Conservation (phyloP, 495 filamentous ascomycete genomes). For the Pseudevernia furfuracea region DNA sequence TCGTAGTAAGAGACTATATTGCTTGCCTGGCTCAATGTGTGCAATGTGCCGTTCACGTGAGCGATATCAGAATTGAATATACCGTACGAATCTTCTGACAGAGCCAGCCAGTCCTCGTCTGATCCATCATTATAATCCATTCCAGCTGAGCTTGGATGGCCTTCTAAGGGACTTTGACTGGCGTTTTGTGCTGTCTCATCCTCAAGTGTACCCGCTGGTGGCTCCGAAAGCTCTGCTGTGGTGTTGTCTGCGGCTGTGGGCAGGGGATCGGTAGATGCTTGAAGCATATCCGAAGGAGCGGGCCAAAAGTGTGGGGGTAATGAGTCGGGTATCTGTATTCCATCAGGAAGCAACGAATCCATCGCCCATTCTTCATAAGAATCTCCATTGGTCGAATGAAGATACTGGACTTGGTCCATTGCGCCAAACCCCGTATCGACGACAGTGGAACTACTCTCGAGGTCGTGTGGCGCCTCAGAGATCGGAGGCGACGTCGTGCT, state of each 20-base stretch:
- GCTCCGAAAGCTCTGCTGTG: neutral
- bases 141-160: neutral
- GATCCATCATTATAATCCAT: neutral
- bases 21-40: constrained; percentile 3
- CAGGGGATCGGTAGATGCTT: neutral
- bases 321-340: neutral
- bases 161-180: neutral
- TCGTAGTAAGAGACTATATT: neutral
- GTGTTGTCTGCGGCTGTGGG: neutral
- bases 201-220: neutral
- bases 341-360: neutral
- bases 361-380: neutral
- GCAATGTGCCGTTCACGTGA: neutral
- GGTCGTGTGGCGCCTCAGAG: neutral
- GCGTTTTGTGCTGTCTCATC: neutral
- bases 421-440: neutral
- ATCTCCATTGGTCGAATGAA: neutral
- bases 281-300: neutral
- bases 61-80: neutral
- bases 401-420: neutral
- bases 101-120: neutral
- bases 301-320: neutral
- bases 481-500: neutral
- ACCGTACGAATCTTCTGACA: neutral
- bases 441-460: neutral